These are phyloP conservation scores for Apiotrichum gamsii DNA, from an alignment of 1,284 basidiomycete species.

Conservation along the genomic window DNA sequence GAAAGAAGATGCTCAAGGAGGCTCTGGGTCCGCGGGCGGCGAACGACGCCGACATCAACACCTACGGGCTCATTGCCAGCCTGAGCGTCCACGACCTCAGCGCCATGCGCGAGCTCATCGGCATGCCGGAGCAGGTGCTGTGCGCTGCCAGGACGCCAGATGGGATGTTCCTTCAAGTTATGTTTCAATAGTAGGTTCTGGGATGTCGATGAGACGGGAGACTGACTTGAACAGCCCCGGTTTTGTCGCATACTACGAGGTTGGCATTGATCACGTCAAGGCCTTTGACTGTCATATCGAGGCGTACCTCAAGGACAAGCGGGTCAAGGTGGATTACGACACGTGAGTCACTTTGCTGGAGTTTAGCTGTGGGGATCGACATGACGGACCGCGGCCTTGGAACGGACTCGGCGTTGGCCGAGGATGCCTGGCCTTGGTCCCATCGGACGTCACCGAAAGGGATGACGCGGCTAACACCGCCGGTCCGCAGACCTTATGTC, in stretches of 20 bases:
- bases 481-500: conserved; percentile 40
- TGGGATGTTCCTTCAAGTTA: conserved; percentile 8
- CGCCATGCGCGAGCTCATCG: conserved; percentile 48
- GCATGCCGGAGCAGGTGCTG: conserved; percentile 39
- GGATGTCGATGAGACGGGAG: too few relatives aligned
- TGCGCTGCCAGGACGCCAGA: conserved; percentile 22
- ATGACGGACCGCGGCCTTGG: too few relatives aligned
- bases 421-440: too few relatives aligned
- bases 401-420: too few relatives aligned
- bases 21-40: conserved; percentile 21
- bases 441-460: background rate
- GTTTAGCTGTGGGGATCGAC: background rate
- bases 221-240: conserved; percentile 16
- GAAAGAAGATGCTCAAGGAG: conserved; percentile 17
- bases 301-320: conserved; percentile 44
- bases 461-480: background rate
- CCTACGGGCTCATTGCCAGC: conserved; percentile 40
- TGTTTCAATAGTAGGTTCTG: conserved; percentile 11
- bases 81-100: conserved; percentile 46
- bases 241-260: conserved; percentile 41
- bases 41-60: conserved; percentile 26
- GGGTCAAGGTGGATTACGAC: conserved; percentile 47
- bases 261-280: conserved; percentile 45
- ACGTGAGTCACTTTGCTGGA: conserved; percentile 28
- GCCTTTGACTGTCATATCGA: conserved; percentile 50